Base-by-base conservation (phyloP, 805 yeast genomes). In the Sugiyamaella valdiviana region DNA sequence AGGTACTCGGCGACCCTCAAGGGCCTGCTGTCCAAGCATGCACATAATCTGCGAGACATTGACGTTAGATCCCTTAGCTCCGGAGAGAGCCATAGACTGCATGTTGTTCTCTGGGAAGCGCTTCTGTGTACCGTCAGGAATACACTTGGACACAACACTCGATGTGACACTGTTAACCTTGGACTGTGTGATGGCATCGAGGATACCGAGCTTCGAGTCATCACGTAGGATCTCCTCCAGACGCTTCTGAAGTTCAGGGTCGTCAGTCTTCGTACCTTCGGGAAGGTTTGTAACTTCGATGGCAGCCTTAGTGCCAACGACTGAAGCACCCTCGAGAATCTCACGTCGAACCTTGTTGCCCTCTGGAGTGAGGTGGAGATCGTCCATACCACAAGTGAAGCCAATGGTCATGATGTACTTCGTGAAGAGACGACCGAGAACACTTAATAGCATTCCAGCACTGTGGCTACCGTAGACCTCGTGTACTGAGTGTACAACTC, bases 361-460 rank as follows among this genome's bases (percentile, higher is more conserved):
- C 59, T 87, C 95, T 2, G 68, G 78, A 19, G 98, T 93, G 58
- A 95, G 76, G 65, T 95, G 80, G 67, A 93, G 75, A 72, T 93
- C 99, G 66, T 93, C 99, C 99, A 93, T 95, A 77, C 99, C 99
- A 82, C 99, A 93, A 6, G 99, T 93, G 64, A 93, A 86, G 1
- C 96, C 98, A 50, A 87, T 85, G 72, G 80, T 77, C 78, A 84
- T 90, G 62, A 84, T 89, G 67, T 88, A 93, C 67, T 86, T 88
- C 19, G 99, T 95, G 71, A 95, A 91, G 48, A 93, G 74, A 61
- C 99, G 78, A 55, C 99, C 98, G 52, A 93, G 75, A n/a, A 91
- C 95, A 44, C 95, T 84, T 43, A 93, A 73, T 5, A 93, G 77
- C 63, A 85, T 83, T 51, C 97, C 96, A 17, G 98, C 96, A 60